phyloP scores from a whole-genome alignment of 148 eudicot species.

The Rhododendron vialii region DNA sequence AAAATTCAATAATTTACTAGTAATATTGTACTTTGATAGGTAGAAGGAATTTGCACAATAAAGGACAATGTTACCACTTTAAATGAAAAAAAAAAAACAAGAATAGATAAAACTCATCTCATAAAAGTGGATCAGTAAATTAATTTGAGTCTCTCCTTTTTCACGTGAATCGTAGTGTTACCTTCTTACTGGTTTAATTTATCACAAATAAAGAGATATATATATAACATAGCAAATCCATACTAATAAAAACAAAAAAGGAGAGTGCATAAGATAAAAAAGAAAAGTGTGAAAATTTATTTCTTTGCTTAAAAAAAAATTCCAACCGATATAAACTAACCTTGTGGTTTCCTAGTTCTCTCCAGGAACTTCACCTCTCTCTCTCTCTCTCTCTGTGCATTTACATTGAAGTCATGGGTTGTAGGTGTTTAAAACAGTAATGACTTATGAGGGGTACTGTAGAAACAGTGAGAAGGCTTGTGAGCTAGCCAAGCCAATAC shows the following conservation, averaged over 20 bases:
- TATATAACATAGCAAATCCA: not conserved
- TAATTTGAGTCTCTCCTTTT: not conserved
- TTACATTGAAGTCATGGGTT: not conserved
- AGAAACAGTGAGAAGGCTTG: not conserved
- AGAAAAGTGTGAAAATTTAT: not conserved
- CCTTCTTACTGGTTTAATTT: not conserved
- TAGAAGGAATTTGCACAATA: not conserved
- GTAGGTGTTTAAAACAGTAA: not conserved
- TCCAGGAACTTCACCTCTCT: not conserved
- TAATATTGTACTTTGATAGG: no score
- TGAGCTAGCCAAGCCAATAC: not conserved
- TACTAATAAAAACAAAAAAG: not conserved
- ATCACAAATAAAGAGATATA: not conserved
- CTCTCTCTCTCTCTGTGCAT: not conserved
- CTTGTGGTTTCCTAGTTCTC: not conserved
- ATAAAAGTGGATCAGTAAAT: not conserved
- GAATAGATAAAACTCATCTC: not conserved
- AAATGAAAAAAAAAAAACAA: no score
- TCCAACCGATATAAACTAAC: not conserved
- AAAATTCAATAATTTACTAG: no score
- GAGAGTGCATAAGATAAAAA: not conserved
- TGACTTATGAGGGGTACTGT: not conserved
- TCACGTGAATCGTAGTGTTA: not conserved
- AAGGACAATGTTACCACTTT: not conserved
- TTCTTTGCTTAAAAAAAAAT: not conserved